Conservation (phyloP, 768 basidiomycete species). For the Lepiota brunneoincarnata region DNA sequence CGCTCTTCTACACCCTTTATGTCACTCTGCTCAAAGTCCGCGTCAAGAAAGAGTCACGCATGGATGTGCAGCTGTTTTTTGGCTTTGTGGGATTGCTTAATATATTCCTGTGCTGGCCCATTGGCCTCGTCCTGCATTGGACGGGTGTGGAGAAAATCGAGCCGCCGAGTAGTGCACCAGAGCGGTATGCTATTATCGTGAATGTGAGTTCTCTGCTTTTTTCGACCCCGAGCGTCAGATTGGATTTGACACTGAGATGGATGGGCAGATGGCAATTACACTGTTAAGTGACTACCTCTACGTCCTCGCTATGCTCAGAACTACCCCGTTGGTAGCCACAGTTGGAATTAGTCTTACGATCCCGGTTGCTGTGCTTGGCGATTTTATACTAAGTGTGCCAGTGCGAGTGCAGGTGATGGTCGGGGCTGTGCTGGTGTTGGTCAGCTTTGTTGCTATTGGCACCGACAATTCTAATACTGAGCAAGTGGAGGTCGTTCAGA, state of each 20-base stretch:
- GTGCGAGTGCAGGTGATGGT: constrained; percentile 57
- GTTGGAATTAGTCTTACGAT: constrained; percentile 92
- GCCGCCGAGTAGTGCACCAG: constrained; percentile 51
- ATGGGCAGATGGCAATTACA: constrained; percentile 74
- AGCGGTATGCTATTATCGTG: constrained; percentile 33
- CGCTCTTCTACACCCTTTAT: constrained; percentile 86
- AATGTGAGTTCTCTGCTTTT: constrained; percentile 29
- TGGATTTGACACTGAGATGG: background rate
- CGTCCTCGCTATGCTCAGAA: constrained; percentile 92
- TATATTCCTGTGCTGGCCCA: constrained; percentile 70
- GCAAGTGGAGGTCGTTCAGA: background rate
- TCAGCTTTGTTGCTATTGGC: constrained; percentile 58
- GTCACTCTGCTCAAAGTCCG: constrained; percentile 87
- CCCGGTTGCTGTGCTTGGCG: constrained; percentile 85
- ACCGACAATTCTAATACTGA: constrained; percentile 23
- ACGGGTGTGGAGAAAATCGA: constrained; percentile 73
- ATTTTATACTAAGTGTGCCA: constrained; percentile 39
- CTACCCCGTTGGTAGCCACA: constrained; percentile 91
- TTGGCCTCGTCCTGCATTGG: constrained; percentile 75
- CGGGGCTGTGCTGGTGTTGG: constrained; percentile 75
- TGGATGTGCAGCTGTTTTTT: constrained; percentile 94
- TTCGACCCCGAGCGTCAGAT: background rate
- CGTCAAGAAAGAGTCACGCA: constrained; percentile 74
- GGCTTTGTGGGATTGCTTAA: constrained; percentile 92
- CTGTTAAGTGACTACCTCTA: constrained; percentile 84